These are phyloP conservation scores for Peronospora belbahrii DNA, from an alignment of 352 stramenopile species.

Conservation along the genomic window DNA sequence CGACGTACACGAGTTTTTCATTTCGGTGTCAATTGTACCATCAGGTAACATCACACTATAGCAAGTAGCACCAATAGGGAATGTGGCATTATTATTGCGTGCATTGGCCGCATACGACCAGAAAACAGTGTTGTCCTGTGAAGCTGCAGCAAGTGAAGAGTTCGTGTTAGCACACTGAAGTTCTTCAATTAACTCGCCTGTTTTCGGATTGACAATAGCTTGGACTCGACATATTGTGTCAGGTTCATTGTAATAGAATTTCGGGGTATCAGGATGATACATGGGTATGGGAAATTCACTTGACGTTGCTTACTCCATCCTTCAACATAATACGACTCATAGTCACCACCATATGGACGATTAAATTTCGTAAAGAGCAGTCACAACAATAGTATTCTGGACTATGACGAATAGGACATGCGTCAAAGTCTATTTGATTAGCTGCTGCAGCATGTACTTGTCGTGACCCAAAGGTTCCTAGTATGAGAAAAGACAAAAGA, in stretches of 20 bases:
- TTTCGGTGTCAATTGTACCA: conserved; percentile 14
- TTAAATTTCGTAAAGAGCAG: conserved; percentile 30
- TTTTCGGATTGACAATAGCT: conserved; percentile 10
- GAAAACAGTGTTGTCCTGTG: conserved; percentile 29
- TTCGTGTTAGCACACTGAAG: conserved; percentile 31
- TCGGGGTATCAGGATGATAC: conserved; percentile 23
- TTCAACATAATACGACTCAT: conserved; percentile 29
- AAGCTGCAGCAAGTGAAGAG: conserved; percentile 20
- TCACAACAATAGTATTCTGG: conserved; percentile 33
- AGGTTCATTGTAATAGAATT: conserved; percentile 30
- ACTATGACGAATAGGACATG: conserved; percentile 28
- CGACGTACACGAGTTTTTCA: conserved; percentile 17
- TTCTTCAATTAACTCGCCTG: conserved; percentile 19
- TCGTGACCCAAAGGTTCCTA: conserved; percentile 5
- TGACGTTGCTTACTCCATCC: conserved; percentile 30
- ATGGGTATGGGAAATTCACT: conserved; percentile 32
- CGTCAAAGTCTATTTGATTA: conserved; percentile 26
- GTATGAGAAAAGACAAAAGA: conserved; percentile 37
- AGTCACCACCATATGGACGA: conserved; percentile 20
- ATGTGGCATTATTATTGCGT: conserved; percentile 46
- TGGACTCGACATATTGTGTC: conserved; percentile 27
- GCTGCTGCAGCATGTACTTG: conserved; percentile 9
- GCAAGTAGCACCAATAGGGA: conserved; percentile 36
- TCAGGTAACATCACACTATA: conserved; percentile 27
- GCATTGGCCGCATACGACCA: conserved; percentile 33